Conservation (phyloP, 352 stramenopile species). For the Pythium aquatile region DNA sequence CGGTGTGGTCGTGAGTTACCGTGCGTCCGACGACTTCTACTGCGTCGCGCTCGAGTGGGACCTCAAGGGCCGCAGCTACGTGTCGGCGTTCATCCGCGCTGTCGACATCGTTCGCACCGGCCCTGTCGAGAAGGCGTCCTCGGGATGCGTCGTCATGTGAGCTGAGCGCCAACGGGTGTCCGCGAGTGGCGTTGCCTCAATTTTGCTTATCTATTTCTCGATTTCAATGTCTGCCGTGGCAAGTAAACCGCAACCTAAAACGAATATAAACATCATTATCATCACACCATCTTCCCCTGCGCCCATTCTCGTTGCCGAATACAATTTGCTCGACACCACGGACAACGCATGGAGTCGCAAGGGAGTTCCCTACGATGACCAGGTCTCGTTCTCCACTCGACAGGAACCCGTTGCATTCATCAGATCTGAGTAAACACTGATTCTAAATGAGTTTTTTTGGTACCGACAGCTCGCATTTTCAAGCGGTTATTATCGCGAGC, state of each 20-base stretch:
- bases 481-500: not conserved
- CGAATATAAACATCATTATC: slow-evolving; percentile 10
- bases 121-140: slow-evolving; percentile 56
- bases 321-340: not conserved
- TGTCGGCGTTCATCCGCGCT: slow-evolving; percentile 59
- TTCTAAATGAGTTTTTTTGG: too few species aligned
- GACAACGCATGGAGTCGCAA: too few species aligned
- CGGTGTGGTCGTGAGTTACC: slow-evolving; percentile 70
- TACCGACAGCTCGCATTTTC: not conserved
- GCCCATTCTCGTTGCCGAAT: too few species aligned
- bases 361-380: too few species aligned
- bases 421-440: not conserved
- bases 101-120: slow-evolving; percentile 53
- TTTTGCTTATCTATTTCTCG: slow-evolving; percentile 10
- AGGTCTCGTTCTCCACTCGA: too few species aligned
- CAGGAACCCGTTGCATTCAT: not conserved
- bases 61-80: slow-evolving; percentile 48
- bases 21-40: slow-evolving; percentile 58
- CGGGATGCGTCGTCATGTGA: slow-evolving; percentile 75
- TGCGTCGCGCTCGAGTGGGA: slow-evolving; percentile 71
- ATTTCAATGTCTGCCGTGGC: not conserved
- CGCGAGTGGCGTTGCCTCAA: not conserved
- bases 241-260: slow-evolving; percentile 3
- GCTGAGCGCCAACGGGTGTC: not conserved
- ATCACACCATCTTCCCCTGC: not conserved